Evolutionary conservation across 2,329 filamentous ascomycete genomes (phyloP).

Genomic region (Ophiocordyceps polyrhachis-furcata): DNA sequence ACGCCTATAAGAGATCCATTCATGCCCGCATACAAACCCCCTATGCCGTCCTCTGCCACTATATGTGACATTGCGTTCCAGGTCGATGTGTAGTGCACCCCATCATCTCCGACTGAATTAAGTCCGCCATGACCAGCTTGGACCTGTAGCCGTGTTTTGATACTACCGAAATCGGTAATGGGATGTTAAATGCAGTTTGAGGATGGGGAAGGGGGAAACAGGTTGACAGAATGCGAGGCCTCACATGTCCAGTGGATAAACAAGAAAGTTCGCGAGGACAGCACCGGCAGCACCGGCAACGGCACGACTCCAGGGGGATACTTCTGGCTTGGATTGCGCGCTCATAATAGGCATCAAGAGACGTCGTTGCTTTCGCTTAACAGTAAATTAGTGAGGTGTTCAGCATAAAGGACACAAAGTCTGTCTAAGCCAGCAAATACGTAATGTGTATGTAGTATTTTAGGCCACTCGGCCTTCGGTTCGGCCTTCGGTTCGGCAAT

Average conservation of each 20-base stretch:
- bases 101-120: constrained; percentile 19
- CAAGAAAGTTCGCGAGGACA: constrained; percentile 82
- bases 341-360: constrained; percentile 18
- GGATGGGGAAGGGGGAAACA: background rate
- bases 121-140: constrained; percentile 51
- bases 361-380: background rate
- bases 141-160: constrained; percentile 92
- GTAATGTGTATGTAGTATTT: no score
- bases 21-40: constrained; percentile 79
- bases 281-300: constrained; percentile 85
- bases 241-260: constrained; percentile 94
- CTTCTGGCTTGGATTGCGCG: constrained; percentile 43
- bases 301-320: constrained; percentile 86
- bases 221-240: constrained; percentile 12
- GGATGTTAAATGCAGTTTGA: background rate
- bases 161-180: constrained; percentile 30
- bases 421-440: no score
- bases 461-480: no score
- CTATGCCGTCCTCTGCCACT: constrained; percentile 55
- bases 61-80: constrained; percentile 82
- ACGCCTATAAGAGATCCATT: constrained; percentile 75
- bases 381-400: no score
- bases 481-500: no score
- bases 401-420: no score
- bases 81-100: constrained; percentile 65